Evolutionary conservation across 1,284 basidiomycete species (phyloP), one percentile per base, ranked within the genome.

Genomic region (Peniophora sp.): DNA sequence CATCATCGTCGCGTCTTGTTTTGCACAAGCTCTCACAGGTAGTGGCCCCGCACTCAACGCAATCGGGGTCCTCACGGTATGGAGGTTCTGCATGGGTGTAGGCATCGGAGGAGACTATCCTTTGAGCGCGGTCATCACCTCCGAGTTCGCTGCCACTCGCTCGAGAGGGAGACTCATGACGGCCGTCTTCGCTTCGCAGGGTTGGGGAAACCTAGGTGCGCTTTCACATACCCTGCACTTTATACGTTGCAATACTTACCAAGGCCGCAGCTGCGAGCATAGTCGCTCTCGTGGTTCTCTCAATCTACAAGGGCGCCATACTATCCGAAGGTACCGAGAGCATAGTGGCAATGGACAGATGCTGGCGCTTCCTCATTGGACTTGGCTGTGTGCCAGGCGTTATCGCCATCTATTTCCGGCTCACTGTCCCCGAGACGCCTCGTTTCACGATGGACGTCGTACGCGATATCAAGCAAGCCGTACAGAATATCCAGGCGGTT

Each of bases 391-490:
- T 81, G 17, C 78, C 79, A 2, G 77, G 68, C 17, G 68, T 67
- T n/a, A 55, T 75, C 23, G 78, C 77, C 2, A 69, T 80, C 22
- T 80, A 78, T 58, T 78, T 77, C 64, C 77, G 78, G 49, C 68
- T 80, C 24, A 78, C 75, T 2, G 74, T 81, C 32, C 76, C 78
- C 9, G 79, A 81, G 59, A 78, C 78, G 0, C 70, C 83, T 47
- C 80, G 83, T 53, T 87, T 81, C 71, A 86, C 81, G 36, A 79
- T 86, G 76, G 85, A 87, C 61, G 69, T 87, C 51, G 77, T 83
- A 63, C 76, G 78, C 51, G 80, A 85, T 61, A 69, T 85, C 52
- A 69, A 73, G 57, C 75, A 74, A 58, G 81, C 80, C 17, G 61
- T 71, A 17, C 67, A 69, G 54, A 78, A 83, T 58, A 79, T 79